A percentile compares a stretch with the other conserved stretches of the same genome.
phyloP scores from a whole-genome alignment of 768 basidiomycete genomes.

The Podaxis sp. region DNA sequence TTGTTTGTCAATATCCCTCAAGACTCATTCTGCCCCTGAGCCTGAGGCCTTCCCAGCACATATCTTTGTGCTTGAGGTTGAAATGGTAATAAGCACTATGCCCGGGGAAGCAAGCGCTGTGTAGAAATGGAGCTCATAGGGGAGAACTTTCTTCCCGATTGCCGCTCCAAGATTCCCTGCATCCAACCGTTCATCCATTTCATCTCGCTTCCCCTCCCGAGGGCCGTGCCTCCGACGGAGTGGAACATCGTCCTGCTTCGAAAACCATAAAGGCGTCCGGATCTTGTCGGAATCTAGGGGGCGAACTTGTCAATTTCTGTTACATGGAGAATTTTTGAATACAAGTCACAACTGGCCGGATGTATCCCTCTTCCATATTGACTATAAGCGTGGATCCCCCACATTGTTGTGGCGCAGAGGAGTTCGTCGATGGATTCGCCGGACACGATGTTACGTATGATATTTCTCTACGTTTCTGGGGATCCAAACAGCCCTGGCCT shows the following conservation, averaged over 20 bases:
- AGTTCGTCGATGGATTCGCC: neutral
- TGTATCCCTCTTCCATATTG: neutral
- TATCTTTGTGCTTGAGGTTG: neutral
- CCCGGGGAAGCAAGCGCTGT: neutral
- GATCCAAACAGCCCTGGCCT: neutral
- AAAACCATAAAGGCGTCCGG: neutral
- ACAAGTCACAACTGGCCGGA: neutral
- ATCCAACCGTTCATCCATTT: neutral
- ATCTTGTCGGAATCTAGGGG: neutral
- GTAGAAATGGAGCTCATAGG: neutral
- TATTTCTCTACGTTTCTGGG: neutral
- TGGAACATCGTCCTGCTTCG: neutral
- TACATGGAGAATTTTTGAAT: neutral
- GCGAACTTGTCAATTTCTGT: neutral
- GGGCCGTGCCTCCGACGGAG: neutral
- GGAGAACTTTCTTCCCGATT: neutral
- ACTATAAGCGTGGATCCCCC: neutral
- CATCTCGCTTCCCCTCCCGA: neutral
- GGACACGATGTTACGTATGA: neutral
- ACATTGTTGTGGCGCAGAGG: neutral
- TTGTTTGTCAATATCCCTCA: neutral
- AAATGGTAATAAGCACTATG: neutral
- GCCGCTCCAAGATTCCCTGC: neutral
- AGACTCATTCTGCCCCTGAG: no score
- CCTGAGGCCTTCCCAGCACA: no score